Base-by-base conservation (phyloP, 1,139 yeast genomes). In the Kurtzmaniella quercitrusa region DNA sequence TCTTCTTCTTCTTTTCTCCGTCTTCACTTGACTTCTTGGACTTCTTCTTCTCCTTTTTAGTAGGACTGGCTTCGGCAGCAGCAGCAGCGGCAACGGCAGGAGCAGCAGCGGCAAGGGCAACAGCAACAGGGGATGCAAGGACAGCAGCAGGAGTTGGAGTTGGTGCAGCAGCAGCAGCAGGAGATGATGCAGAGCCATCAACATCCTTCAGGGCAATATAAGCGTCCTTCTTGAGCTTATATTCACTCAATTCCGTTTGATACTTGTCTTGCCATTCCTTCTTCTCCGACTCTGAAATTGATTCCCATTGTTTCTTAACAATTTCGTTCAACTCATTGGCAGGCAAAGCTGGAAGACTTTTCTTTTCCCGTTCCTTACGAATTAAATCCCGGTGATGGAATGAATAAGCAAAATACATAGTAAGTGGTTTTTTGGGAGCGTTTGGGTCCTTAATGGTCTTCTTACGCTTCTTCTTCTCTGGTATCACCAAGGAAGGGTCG, bases 361-460 rank as follows among this genome's bases (percentile, higher is more conserved):
- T 70, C 42, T 70, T 67, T 47, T 68, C 72, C 60, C 94, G 76
- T 51, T 85, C 89, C 48, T 81, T 82, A 48, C 84, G 80, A 50
- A 89, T 66, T 41, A 59, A 57, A 48, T 81, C 84, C 58, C 91
- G 77, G 48, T 80, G 73, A 53, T 78, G 78, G 53, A 82, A 82
- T 37, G 84, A 77, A 60, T 80, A 89, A 37, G 91, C 85, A 64
- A 89, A 87, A 68, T 82, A 89, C 46, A 87, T 85, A 34, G 96
- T 88, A 58, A 86, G 68, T 19, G 85, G 84, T 57, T 78, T 79
- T 64, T 77, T 79, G 41, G 85, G 84, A 38, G 84, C 84, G 53
- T 77, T 75, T 27, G 84, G 84, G 57, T 79, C 77, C 50, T 60
- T 68, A 51, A 68, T 66, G 72, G 81, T 67, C 62, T 77, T 79